Evolutionary conservation across 1,284 basidiomycete species (phyloP).

Genomic region (Leucoagaricus sp.): DNA sequence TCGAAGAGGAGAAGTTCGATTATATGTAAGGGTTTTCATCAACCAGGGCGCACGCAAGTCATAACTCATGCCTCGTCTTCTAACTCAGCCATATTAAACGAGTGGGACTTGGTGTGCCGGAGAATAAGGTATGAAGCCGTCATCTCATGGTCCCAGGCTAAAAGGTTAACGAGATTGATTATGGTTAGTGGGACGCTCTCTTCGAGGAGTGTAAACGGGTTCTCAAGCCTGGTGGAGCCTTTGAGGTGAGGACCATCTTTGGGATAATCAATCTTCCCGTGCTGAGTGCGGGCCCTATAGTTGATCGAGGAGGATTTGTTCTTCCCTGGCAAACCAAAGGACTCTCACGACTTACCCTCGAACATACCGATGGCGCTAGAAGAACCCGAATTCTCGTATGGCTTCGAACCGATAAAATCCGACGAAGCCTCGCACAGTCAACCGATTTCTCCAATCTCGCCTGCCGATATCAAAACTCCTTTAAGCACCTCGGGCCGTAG

Average conservation of each 20-base stretch:
- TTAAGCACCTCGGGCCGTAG: neutral
- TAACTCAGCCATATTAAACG: conserved; percentile 66
- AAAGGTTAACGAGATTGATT: neutral
- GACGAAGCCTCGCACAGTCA: neutral
- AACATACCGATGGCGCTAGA: neutral
- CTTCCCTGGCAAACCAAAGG: conserved; percentile 55
- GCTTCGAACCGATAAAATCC: neutral
- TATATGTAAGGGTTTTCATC: conserved; percentile 54
- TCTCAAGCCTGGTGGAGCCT: conserved; percentile 65
- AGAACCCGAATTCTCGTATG: neutral
- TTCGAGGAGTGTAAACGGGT: conserved; percentile 68
- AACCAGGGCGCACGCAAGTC: neutral
- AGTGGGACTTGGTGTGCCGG: conserved; percentile 69
- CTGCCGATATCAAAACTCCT: neutral
- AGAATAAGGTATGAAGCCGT: conserved; percentile 56
- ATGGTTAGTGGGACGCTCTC: conserved; percentile 57
- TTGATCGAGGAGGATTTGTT: conserved; percentile 71
- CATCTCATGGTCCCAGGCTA: neutral
- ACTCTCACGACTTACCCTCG: conserved; percentile 22
- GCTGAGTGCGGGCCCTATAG: conserved; percentile 30
- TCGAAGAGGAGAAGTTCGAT: conserved; percentile 70
- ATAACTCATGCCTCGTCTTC: neutral
- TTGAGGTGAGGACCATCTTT: conserved; percentile 48
- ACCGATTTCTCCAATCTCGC: neutral
- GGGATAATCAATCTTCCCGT: neutral